Conservation (phyloP, 805 yeast genomes). For the Danielia reshetovae region DNA sequence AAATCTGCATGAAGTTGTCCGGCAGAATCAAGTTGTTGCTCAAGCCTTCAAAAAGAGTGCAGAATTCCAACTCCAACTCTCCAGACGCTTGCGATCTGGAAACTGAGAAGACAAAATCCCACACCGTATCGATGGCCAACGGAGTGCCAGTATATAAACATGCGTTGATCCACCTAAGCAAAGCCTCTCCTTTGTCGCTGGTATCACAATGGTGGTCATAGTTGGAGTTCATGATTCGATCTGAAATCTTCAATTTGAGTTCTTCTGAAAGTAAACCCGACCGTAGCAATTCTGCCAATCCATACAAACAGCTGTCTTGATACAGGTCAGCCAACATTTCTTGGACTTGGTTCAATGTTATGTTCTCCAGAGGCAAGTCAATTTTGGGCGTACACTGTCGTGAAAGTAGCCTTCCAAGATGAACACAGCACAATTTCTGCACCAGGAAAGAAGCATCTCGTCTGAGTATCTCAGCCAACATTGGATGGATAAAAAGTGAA, state of each 20-base stretch:
- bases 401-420: slow-evolving; percentile 20
- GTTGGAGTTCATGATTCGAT: neutral
- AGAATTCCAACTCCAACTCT: slow-evolving; percentile 9
- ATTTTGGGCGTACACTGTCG: too few species aligned
- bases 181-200: slow-evolving; percentile 35
- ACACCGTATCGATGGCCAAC: neutral
- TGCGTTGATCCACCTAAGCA: slow-evolving; percentile 18
- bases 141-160: neutral
- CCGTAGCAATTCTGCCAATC: neutral
- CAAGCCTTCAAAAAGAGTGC: slow-evolving; percentile 13
- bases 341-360: neutral
- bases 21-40: slow-evolving; percentile 3
- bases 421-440: slow-evolving; percentile 38
- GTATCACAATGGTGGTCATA: slow-evolving; percentile 34
- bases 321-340: neutral
- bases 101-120: slow-evolving; percentile 12
- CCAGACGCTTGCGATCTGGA: slow-evolving; percentile 6
- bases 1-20: slow-evolving; percentile 24
- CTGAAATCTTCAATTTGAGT: neutral
- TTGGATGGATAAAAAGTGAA: slow-evolving; percentile 24
- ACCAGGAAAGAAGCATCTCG: slow-evolving; percentile 35
- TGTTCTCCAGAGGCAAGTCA: neutral
- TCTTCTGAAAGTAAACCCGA: neutral
- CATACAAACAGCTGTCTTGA: neutral
- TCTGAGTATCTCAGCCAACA: slow-evolving; percentile 29